Percentiles rank a stretch among this genome's conserved stretches.
These are phyloP conservation scores for Orbilia oligospora DNA, from an alignment of 2,329 filamentous ascomycete species.

Conservation along the genomic window DNA sequence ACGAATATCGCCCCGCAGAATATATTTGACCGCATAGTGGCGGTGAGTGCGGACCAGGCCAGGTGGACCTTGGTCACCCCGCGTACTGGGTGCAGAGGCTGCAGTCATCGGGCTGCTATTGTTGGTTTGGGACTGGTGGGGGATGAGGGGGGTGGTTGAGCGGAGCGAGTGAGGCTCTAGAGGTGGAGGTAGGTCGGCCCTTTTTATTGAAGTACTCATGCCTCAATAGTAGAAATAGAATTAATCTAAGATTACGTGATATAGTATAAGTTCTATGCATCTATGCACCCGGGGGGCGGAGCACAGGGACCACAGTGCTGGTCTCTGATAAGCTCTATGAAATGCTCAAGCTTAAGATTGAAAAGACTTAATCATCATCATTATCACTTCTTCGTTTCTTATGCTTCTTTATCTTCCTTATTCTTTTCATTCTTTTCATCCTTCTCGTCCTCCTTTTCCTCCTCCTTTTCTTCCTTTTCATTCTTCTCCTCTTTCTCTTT, in stretches of 20 bases:
- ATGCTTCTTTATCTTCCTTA: not conserved
- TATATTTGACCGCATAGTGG: conserved; percentile 1
- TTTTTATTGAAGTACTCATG: not conserved
- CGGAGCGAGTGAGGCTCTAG: not conserved
- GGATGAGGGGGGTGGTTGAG: conserved; percentile 6
- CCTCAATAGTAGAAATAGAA: conserved; percentile 1
- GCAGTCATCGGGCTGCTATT: not conserved
- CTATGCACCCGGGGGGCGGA: not conserved
- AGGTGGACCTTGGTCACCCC: too few relatives aligned
- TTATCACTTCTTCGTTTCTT: not conserved
- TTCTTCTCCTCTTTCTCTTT: too few relatives aligned
- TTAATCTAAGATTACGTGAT: not conserved
- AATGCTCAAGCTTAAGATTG: not conserved
- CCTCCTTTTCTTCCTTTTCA: too few relatives aligned
- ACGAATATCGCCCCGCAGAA: not conserved
- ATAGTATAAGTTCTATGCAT: conserved; percentile 2
- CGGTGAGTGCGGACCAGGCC: not conserved
- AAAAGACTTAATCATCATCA: not conserved
- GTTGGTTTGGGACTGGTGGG: conserved; percentile 4
- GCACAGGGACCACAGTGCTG: not conserved
- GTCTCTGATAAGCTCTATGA: conserved; percentile 2
- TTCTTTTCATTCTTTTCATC: too few relatives aligned
- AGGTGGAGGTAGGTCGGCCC: not conserved
- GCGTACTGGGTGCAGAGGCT: too few relatives aligned
- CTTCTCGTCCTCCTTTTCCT: too few relatives aligned